A percentile compares a stretch with the other conserved stretches of the same genome.
Evolutionary conservation across 768 basidiomycete species (phyloP).

Genomic region (Collybia sordida): DNA sequence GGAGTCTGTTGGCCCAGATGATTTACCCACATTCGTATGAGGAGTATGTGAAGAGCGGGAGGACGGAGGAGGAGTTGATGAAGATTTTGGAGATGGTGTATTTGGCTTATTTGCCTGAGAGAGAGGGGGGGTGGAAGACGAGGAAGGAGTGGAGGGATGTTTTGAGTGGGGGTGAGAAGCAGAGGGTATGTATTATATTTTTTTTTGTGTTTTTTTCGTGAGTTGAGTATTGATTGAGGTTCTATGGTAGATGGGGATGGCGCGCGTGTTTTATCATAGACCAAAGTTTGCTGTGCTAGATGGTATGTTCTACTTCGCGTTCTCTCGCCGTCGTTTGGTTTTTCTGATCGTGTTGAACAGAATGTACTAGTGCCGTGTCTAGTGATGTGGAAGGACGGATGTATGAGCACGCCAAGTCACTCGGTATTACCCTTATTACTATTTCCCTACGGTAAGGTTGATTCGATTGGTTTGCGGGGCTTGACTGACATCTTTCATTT

Average conservation of each 20-base stretch:
- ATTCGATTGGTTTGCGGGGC: too few species aligned
- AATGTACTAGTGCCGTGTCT: slow-evolving; percentile 94
- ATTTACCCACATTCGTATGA: slow-evolving; percentile 90
- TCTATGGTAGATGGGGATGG: slow-evolving; percentile 76
- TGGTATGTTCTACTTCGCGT: slow-evolving; percentile 45
- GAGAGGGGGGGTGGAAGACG: slow-evolving; percentile 89
- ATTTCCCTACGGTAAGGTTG: slow-evolving; percentile 75
- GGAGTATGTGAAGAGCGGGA: slow-evolving; percentile 60
- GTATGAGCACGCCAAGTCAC: slow-evolving; percentile 89
- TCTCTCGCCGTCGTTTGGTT: neutral
- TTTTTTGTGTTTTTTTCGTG: neutral
- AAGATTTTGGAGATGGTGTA: slow-evolving; percentile 80
- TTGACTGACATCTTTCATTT: neutral
- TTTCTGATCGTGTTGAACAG: slow-evolving; percentile 32
- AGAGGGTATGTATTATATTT: slow-evolving; percentile 60
- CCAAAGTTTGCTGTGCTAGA: slow-evolving; percentile 86
- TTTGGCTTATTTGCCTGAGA: slow-evolving; percentile 77
- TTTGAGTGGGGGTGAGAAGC: slow-evolving; percentile 95
- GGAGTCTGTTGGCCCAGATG: slow-evolving; percentile 87
- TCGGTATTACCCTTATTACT: slow-evolving; percentile 91
- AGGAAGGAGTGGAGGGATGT: slow-evolving; percentile 97
- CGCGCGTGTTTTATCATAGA: slow-evolving; percentile 86
- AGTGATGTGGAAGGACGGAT: slow-evolving; percentile 95
- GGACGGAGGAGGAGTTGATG: slow-evolving; percentile 68
- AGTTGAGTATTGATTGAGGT: slow-evolving; percentile 2